A percentile compares a stretch with the other conserved stretches of the same genome.
These are phyloP conservation scores for Ochromonas danica DNA, from an alignment of 108 stramenopile genomes.

Conservation along the genomic window DNA sequence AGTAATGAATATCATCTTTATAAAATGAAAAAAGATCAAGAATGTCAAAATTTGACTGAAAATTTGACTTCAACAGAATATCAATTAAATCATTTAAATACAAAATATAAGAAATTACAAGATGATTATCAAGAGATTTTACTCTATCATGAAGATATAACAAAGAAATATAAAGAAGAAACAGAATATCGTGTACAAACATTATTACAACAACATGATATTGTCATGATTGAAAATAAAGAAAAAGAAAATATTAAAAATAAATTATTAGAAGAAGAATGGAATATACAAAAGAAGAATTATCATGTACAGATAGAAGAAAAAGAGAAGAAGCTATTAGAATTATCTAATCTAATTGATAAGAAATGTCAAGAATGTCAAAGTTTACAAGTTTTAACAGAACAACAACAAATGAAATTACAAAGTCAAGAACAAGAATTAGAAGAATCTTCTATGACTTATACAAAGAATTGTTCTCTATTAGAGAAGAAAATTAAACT, in stretches of 20 bases:
- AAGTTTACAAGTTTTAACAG: no score
- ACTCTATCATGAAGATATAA: background rate
- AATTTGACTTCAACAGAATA: background rate
- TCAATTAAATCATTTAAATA: background rate
- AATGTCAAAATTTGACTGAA: background rate
- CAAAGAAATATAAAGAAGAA: background rate
- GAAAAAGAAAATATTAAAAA: background rate
- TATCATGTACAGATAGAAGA: no score
- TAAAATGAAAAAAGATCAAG: background rate
- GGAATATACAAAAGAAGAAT: background rate
- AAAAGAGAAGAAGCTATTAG: no score
- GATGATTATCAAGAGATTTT: background rate
- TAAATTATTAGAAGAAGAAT: background rate
- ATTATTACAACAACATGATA: background rate
- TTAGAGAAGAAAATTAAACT: background rate
- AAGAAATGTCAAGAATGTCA: no score
- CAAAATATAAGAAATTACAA: background rate
- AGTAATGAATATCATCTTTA: background rate
- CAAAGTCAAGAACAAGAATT: no score
- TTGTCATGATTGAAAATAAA: background rate
- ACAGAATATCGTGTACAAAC: background rate
- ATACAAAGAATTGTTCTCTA: background rate
- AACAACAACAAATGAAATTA: no score
- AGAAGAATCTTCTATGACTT: no score
- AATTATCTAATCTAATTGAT: no score